Percentiles rank a stretch among this genome's conserved stretches.
These are phyloP conservation scores for Trypanosoma scelopori DNA, from an alignment of 208 protist species.

Conservation along the genomic window DNA sequence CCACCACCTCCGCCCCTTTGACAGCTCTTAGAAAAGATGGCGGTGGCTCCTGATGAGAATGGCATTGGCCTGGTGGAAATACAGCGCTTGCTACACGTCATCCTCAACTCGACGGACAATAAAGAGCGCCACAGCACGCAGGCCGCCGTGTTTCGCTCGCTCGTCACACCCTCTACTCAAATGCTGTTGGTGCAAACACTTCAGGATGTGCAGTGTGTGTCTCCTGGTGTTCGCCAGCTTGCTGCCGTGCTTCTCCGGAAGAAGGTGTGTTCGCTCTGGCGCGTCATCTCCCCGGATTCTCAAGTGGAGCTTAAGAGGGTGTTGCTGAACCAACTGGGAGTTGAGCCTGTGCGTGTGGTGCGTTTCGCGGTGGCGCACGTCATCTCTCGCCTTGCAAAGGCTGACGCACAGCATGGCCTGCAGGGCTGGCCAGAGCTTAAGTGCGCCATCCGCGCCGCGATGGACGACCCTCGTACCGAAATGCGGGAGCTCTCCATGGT, in stretches of 20 bases:
- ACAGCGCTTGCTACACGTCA: slow-evolving; percentile 43
- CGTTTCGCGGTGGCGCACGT: slow-evolving; percentile 81
- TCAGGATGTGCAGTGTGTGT: slow-evolving; percentile 30
- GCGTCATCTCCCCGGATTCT: slow-evolving; percentile 32
- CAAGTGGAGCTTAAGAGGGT: slow-evolving; percentile 56
- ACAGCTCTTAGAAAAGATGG: slow-evolving; percentile 1
- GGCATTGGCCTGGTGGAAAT: slow-evolving; percentile 32
- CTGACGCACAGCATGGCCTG: slow-evolving; percentile 39
- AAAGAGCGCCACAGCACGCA: slow-evolving; percentile 66
- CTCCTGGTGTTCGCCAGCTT: slow-evolving; percentile 72
- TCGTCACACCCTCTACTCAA: slow-evolving; percentile 42
- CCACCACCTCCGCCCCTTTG: not conserved
- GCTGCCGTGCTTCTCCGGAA: slow-evolving; percentile 83
- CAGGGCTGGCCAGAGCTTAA: slow-evolving; percentile 70
- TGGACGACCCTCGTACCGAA: slow-evolving; percentile 48
- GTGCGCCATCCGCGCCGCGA: slow-evolving; percentile 45
- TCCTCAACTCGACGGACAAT: slow-evolving; percentile 63
- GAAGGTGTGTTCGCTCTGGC: slow-evolving; percentile 75
- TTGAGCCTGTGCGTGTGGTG: slow-evolving; percentile 62
- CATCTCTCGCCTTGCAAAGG: slow-evolving; percentile 68
- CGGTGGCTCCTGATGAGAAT: not conserved
- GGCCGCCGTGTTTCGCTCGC: slow-evolving; percentile 37
- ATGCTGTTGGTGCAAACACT: slow-evolving; percentile 55
- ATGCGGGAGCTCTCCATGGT: slow-evolving; percentile 88
- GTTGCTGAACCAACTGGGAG: slow-evolving; percentile 62